Conservation (phyloP, 306 rosid species). For the Elaeagnus macrophylla region DNA sequence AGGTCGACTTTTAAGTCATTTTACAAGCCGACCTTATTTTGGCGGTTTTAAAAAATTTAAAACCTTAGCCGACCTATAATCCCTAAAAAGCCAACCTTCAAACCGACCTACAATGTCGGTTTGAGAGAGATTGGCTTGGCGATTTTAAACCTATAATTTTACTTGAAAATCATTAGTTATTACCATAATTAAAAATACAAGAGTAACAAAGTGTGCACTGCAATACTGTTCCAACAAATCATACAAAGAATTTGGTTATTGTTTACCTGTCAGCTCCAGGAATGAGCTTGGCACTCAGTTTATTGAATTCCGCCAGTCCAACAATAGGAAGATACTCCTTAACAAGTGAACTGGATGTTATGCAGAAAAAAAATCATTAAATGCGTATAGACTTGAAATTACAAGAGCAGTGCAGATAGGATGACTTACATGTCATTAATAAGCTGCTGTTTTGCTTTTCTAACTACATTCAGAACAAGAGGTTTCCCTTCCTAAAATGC, state of each 20-base stretch:
- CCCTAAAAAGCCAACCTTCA: too few relatives aligned
- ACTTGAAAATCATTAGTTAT: too few relatives aligned
- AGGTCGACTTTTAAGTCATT: too few relatives aligned
- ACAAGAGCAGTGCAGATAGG: background rate
- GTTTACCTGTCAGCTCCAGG: constrained; percentile 85
- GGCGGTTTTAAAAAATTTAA: too few relatives aligned
- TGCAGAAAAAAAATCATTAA: background rate
- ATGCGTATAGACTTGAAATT: background rate
- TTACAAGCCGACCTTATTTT: too few relatives aligned
- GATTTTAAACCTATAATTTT: too few relatives aligned
- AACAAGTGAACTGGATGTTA: constrained; percentile 53
- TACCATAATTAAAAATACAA: too few relatives aligned
- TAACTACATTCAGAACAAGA: constrained; percentile 85
- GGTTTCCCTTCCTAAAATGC: constrained; percentile 86
- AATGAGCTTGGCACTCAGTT: constrained; percentile 87
- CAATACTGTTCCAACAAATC: background rate
- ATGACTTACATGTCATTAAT: constrained; percentile 55
- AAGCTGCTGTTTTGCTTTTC: constrained; percentile 63
- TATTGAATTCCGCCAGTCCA: constrained; percentile 82
- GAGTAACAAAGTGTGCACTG: too few relatives aligned
- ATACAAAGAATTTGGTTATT: background rate
- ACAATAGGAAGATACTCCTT: constrained; percentile 89
- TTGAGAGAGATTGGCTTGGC: too few relatives aligned
- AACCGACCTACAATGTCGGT: too few relatives aligned
- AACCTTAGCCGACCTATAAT: too few relatives aligned